Percentiles rank a stretch among this genome's conserved stretches.
Conservation (phyloP, 2,329 filamentous ascomycete genomes). For the Xylaria sp. region DNA sequence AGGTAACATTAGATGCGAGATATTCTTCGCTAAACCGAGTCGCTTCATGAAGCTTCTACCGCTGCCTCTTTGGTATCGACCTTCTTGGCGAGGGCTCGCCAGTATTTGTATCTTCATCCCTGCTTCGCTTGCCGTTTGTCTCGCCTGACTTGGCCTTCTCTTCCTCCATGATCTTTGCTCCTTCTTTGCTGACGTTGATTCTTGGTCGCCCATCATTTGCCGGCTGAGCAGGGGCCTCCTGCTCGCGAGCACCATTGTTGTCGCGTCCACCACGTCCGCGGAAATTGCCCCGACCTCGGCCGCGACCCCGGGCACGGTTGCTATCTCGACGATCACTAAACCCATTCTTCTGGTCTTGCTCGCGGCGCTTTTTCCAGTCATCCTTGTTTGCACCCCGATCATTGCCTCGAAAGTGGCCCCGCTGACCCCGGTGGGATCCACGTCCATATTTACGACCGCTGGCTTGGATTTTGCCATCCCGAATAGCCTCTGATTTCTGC, state of each 20-base stretch:
- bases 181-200: slow-evolving; percentile 52
- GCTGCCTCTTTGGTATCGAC: slow-evolving; percentile 57
- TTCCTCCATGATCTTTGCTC: slow-evolving; percentile 43
- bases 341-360: slow-evolving; percentile 65
- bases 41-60: slow-evolving; percentile 30
- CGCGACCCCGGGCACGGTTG: slow-evolving; percentile 45
- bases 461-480: slow-evolving; percentile 70
- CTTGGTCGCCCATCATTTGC: slow-evolving; percentile 47
- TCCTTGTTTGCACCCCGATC: slow-evolving; percentile 51
- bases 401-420: slow-evolving; percentile 45
- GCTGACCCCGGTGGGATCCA: slow-evolving; percentile 41
- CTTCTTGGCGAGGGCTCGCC: slow-evolving; percentile 65
- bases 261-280: slow-evolving; percentile 49
- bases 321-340: slow-evolving; percentile 56
- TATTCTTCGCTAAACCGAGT: not conserved
- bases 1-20: not conserved
- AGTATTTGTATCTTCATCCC: slow-evolving; percentile 55
- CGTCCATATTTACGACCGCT: slow-evolving; percentile 48
- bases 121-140: slow-evolving; percentile 58
- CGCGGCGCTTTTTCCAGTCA: slow-evolving; percentile 69
- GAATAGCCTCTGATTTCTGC: slow-evolving; percentile 76
- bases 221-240: slow-evolving; percentile 39
- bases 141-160: slow-evolving; percentile 30
- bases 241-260: slow-evolving; percentile 43
- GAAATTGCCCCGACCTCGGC: slow-evolving; percentile 49